Conservation (phyloP, 2,329 filamentous ascomycete species). For the Beauveria sp. region DNA sequence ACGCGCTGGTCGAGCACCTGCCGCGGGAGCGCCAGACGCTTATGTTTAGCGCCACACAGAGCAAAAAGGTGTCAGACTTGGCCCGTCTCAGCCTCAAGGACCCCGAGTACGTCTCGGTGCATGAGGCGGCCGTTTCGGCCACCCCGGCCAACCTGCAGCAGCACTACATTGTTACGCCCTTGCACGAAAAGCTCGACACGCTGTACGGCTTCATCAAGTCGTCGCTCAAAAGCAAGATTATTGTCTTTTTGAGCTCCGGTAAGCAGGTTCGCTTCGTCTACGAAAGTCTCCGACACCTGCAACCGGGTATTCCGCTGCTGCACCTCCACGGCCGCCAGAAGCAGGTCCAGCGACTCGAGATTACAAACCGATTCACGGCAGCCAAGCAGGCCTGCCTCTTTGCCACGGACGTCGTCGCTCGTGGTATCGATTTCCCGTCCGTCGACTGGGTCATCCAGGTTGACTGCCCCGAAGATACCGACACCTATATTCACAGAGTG, state of each 20-base stretch:
- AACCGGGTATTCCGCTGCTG: constrained; percentile 86
- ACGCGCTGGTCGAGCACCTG: constrained; percentile 87
- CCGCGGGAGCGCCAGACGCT: constrained; percentile 82
- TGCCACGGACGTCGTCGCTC: constrained; percentile 88
- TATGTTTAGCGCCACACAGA: constrained; percentile 94
- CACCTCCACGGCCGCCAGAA: constrained; percentile 94
- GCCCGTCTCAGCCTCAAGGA: constrained; percentile 81
- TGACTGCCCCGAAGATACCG: constrained; percentile 93
- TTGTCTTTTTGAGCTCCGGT: constrained; percentile 90
- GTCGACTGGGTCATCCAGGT: constrained; percentile 99
- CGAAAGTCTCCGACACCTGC: constrained; percentile 84
- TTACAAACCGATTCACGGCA: constrained; percentile 73
- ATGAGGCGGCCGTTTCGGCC: constrained; percentile 70
- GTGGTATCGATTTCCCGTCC: constrained; percentile 90
- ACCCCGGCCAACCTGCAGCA: constrained; percentile 83
- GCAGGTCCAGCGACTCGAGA: constrained; percentile 78
- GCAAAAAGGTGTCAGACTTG: constrained; percentile 85
- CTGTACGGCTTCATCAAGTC: constrained; percentile 87
- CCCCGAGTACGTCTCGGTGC: constrained; percentile 91
- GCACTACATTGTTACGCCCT: constrained; percentile 78
- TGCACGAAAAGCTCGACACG: constrained; percentile 85
- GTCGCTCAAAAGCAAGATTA: constrained; percentile 87
- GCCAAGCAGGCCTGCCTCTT: constrained; percentile 84
- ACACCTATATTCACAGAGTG: constrained; percentile 96
- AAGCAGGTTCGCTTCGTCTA: constrained; percentile 97